Evolutionary conservation across 1,139 yeast genomes (phyloP).

Genomic region (Candida pseudocylindracea): DNA sequence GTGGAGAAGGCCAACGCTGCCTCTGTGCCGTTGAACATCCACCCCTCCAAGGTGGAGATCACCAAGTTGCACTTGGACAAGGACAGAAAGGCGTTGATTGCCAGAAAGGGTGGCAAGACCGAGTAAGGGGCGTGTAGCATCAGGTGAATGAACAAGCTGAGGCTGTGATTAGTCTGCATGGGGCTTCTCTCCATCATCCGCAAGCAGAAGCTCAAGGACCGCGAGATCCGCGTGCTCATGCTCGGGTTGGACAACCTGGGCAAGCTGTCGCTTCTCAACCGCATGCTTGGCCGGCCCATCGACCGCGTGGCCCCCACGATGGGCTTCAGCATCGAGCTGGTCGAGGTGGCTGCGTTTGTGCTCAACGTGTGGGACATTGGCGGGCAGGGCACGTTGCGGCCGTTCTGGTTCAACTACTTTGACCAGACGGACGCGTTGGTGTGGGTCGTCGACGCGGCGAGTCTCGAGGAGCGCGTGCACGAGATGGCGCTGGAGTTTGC

Average conservation of each 20-base stretch:
- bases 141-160: conserved; percentile 1
- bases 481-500: conserved; percentile 36
- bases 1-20: conserved; percentile 98
- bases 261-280: conserved; percentile 57
- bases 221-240: conserved; percentile 50
- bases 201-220: conserved; percentile 65
- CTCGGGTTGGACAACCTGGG: conserved; percentile 85
- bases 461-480: conserved; percentile 38
- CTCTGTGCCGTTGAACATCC: conserved; percentile 90
- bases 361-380: conserved; percentile 69
- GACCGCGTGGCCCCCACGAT: conserved; percentile 23
- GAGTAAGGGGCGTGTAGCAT: conserved; percentile 6
- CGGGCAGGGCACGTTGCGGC: conserved; percentile 57
- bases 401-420: conserved; percentile 82
- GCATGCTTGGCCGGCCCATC: conserved; percentile 29
- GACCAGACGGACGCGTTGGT: conserved; percentile 64
- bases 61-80: conserved; percentile 96
- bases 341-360: conserved; percentile 9
- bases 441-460: conserved; percentile 81
- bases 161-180: conserved; percentile 17
- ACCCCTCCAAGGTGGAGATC: conserved; percentile 98
- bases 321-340: conserved; percentile 26
- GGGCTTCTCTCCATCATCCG: conserved; percentile 66
- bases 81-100: conserved; percentile 96
- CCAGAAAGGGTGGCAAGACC: conserved; percentile 64